Percentiles rank a stretch among this genome's conserved stretches.
phyloP scores from a whole-genome alignment of 2,329 filamentous ascomycete genomes.

The Coniochaeta pulveracea region DNA sequence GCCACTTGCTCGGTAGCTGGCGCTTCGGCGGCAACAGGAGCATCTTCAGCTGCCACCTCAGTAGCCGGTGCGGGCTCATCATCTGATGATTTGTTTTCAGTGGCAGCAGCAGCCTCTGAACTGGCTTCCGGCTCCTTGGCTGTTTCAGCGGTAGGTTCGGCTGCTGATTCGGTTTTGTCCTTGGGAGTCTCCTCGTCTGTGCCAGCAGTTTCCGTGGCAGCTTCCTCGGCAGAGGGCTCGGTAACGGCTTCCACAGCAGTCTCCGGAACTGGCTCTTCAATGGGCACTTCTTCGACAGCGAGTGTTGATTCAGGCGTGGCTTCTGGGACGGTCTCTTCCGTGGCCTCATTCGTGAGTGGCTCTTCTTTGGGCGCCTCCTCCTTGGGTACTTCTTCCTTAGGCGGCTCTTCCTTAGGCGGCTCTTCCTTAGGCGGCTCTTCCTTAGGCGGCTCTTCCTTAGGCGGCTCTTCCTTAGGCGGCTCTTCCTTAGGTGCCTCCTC shows the following conservation, averaged over 20 bases:
- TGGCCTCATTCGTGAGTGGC: no score
- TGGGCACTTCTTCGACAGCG: slow-evolving; percentile 9
- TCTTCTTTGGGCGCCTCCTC: no score
- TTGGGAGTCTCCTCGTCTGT: slow-evolving; percentile 9
- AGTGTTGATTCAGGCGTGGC: slow-evolving; percentile 1
- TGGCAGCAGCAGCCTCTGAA: not conserved
- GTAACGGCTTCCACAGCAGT: slow-evolving; percentile 10
- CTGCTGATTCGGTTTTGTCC: not conserved
- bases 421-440: no score
- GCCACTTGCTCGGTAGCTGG: slow-evolving; percentile 3
- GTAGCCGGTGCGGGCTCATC: no score
- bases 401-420: no score
- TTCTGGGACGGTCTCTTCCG: no score
- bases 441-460: no score
- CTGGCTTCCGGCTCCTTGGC: not conserved
- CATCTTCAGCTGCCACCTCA: slow-evolving; percentile 3
- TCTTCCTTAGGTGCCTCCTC: no score
- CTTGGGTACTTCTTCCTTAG: no score
- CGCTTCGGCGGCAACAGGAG: not conserved
- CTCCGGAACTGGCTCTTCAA: slow-evolving; percentile 27
- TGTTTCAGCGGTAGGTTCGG: not conserved
- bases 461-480: no score
- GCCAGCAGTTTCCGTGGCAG: slow-evolving; percentile 5
- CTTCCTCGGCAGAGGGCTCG: slow-evolving; percentile 27
- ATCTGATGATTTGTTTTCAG: no score